Evolutionary conservation across 805 yeast genomes (phyloP).

Genomic region (Zygosaccharomyces rouxii): DNA sequence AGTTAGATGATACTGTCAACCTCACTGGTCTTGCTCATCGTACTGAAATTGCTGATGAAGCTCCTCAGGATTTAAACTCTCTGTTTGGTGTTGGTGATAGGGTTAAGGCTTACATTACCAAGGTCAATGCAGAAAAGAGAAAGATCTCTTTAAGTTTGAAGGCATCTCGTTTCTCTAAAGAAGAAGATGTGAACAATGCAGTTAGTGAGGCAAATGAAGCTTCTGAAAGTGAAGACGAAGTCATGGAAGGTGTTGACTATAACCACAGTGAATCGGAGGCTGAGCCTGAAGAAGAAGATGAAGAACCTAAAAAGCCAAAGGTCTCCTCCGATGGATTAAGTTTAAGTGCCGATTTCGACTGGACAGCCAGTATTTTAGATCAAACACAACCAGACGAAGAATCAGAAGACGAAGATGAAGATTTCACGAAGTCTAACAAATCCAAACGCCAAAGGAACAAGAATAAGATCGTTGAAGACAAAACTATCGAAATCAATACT

Average conservation of each 20-base stretch:
- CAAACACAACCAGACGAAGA: slow-evolving; percentile 62
- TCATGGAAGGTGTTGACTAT: slow-evolving; percentile 29
- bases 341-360: slow-evolving; percentile 79
- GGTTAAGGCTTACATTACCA: slow-evolving; percentile 78
- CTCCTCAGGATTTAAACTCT: slow-evolving; percentile 49
- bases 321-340: slow-evolving; percentile 55
- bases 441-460: slow-evolving; percentile 47
- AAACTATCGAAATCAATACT: slow-evolving; percentile 76
- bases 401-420: slow-evolving; percentile 54
- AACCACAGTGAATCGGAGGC: slow-evolving; percentile 34
- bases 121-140: slow-evolving; percentile 57
- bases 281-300: slow-evolving; percentile 33
- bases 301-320: slow-evolving; percentile 31
- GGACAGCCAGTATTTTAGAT: slow-evolving; percentile 89
- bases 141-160: slow-evolving; percentile 88
- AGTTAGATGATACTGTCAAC: slow-evolving; percentile 66
- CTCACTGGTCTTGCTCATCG: slow-evolving; percentile 86
- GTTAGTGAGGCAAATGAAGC: slow-evolving; percentile 25
- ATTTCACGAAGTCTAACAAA: slow-evolving; percentile 40
- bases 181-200: slow-evolving; percentile 25
- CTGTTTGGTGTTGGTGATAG: slow-evolving; percentile 86
- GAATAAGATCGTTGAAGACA: slow-evolving; percentile 56
- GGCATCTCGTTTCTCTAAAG: slow-evolving; percentile 72
- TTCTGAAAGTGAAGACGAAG: slow-evolving; percentile 26
- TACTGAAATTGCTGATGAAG: slow-evolving; percentile 73